Evolutionary conservation across 495 filamentous ascomycete species (phyloP).

Genomic region (Trichodelitschia bisporula): DNA sequence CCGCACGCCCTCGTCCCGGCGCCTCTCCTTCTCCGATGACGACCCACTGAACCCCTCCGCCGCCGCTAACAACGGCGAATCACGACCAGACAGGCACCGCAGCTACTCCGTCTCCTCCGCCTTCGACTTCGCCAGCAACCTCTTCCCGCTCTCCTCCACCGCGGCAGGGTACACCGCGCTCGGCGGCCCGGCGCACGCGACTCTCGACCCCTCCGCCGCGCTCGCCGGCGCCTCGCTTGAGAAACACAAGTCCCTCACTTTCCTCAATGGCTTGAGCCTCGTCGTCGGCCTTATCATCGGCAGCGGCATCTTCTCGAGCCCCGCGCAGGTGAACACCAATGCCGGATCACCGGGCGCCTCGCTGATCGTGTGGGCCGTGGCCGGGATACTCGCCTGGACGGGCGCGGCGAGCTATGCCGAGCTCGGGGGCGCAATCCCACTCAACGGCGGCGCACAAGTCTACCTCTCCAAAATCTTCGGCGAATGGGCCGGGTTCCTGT

Average conservation of each 20-base stretch:
- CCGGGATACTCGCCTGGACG: slow-evolving; percentile 84
- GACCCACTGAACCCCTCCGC: slow-evolving; percentile 44
- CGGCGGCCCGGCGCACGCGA: slow-evolving; percentile 34
- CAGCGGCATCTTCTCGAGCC: slow-evolving; percentile 91
- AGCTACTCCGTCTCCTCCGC: slow-evolving; percentile 74
- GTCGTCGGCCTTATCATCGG: slow-evolving; percentile 88
- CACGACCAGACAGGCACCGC: slow-evolving; percentile 27
- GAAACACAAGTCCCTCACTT: slow-evolving; percentile 86
- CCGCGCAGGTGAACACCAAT: slow-evolving; percentile 79
- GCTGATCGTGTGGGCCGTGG: slow-evolving; percentile 72
- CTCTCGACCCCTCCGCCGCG: slow-evolving; percentile 21
- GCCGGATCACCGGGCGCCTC: slow-evolving; percentile 82
- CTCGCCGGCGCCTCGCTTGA: slow-evolving; percentile 41
- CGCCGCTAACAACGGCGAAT: slow-evolving; percentile 26
- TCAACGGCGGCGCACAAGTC: slow-evolving; percentile 83
- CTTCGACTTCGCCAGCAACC: slow-evolving; percentile 77
- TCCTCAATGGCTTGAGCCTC: slow-evolving; percentile 73
- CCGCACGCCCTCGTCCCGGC: slow-evolving; percentile 74
- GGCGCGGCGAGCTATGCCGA: slow-evolving; percentile 92
- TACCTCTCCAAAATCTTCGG: slow-evolving; percentile 93
- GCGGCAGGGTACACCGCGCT: slow-evolving; percentile 56
- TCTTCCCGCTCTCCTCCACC: slow-evolving; percentile 82
- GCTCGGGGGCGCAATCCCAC: slow-evolving; percentile 78
- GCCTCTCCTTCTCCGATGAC: slow-evolving; percentile 67
- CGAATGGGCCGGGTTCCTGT: slow-evolving; percentile 73